phyloP scores from a whole-genome alignment of 1,139 yeast species.

The Yamadazyma atmosphaerica region DNA sequence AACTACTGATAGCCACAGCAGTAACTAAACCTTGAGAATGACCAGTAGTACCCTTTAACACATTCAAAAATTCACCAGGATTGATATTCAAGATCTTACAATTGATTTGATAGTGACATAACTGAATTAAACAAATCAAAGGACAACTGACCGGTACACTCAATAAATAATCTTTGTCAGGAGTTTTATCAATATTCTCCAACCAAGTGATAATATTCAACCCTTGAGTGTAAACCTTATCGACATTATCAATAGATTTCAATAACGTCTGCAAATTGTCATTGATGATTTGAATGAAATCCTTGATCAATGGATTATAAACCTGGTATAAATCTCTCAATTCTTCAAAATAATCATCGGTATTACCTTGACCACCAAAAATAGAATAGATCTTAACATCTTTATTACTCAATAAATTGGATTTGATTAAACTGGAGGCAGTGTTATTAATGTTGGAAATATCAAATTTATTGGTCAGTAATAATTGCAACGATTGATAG shows the following conservation, averaged over 20 bases:
- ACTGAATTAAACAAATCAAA: constrained; percentile 89
- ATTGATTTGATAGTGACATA: constrained; percentile 88
- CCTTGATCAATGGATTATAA: constrained; percentile 74
- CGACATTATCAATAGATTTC: constrained; percentile 71
- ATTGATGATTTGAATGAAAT: constrained; percentile 71
- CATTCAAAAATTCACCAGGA: constrained; percentile 82
- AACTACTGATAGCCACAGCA: constrained; percentile 85
- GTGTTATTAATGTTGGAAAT: constrained; percentile 27
- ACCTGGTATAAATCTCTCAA: constrained; percentile 78
- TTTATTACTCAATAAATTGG: constrained; percentile 50
- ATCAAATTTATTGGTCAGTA: neutral
- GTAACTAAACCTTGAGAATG: constrained; percentile 98
- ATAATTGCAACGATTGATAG: constrained; percentile 35
- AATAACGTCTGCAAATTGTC: constrained; percentile 67
- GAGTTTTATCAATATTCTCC: constrained; percentile 78
- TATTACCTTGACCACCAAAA: constrained; percentile 99
- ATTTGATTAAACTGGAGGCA: constrained; percentile 48
- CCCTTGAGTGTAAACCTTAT: constrained; percentile 92
- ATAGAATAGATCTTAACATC: constrained; percentile 74
- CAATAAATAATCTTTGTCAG: constrained; percentile 84
- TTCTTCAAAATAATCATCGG: constrained; percentile 97
- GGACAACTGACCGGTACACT: constrained; percentile 96
- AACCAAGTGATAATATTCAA: constrained; percentile 88
- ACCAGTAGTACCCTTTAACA: constrained; percentile 87
- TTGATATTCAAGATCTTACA: constrained; percentile 81